These are phyloP conservation scores for Rosa multiflora DNA, from an alignment of 306 rosid genomes.

Conservation along the genomic window DNA sequence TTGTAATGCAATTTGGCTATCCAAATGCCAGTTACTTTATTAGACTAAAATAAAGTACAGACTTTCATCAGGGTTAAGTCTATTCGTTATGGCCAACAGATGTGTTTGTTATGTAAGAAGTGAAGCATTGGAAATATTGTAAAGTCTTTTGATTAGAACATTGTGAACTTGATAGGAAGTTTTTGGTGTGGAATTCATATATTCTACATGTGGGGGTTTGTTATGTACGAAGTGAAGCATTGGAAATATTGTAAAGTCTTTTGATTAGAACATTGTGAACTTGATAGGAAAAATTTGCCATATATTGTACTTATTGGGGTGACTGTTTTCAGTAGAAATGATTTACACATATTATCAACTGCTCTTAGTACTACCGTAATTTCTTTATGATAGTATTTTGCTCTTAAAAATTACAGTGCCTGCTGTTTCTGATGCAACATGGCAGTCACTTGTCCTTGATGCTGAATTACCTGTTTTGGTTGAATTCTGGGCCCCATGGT, in stretches of 20 bases:
- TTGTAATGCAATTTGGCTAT: neutral
- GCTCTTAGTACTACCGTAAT: neutral
- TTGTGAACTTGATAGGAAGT: neutral
- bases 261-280: neutral
- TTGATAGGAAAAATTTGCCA: neutral
- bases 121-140: neutral
- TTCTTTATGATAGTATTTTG: neutral
- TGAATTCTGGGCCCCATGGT: conserved; percentile 99
- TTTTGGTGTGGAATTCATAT: neutral
- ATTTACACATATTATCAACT: neutral
- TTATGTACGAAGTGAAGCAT: neutral
- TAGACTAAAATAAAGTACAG: neutral
- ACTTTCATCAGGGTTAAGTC: neutral
- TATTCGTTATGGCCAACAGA: neutral
- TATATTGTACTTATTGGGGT: neutral
- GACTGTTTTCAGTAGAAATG: neutral
- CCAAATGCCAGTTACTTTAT: neutral
- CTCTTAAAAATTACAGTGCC: conserved; percentile 53
- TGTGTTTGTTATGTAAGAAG: neutral
- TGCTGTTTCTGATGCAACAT: conserved; percentile 51
- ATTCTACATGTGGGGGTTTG: neutral
- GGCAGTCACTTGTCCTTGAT: conserved; percentile 72
- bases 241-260: neutral
- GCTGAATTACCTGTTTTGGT: conserved; percentile 65
- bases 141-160: neutral